Evolutionary conservation across 1,284 basidiomycete species (phyloP), one percentile per base, ranked within the genome.

Genomic region (Fomitiporia mediterranea): DNA sequence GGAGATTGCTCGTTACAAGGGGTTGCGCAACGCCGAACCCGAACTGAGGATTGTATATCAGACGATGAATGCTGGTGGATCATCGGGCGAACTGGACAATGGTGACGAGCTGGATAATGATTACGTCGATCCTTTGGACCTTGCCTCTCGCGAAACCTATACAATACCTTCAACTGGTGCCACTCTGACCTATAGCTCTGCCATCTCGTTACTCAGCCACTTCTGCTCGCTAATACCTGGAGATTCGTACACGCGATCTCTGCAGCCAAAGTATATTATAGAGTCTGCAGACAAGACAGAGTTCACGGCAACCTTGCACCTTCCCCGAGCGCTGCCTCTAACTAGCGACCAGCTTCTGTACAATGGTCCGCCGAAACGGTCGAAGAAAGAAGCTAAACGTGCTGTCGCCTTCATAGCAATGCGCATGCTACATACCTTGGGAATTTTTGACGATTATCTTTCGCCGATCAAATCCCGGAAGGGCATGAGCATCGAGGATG

Each of bases 311-410:
- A 75, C 74, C 2, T 69, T 91, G n/a, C 72, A 71, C 28, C 74
- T 92, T n/a, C 91, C 91, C 1, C 69, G 78, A 0, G 80, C 78
- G 51, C 75, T 91, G 2, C 86, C 88, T 11, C 72, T 94, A 1
- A 72, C 80, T 0, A 67, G 73, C 0, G 68, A 77, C 35, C 70
- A 81, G 51, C 76, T 86, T 3, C 67, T 72, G 4, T 84, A 80
- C 59, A 65, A 69, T 8, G 89, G 90, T 0, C 81, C 82, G 1
- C 57, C 61, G 7, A 80, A 79, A 56, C 71, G 73, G 32, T 81
- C 86, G 8, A 92, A 91, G 68, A 83, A 79, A 61, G 88, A 89
- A 65, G 90, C 91, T 1, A 90, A 84, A 65, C 82, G 89, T 15
- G 84, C 86, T 1, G 90, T 81, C 7, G 87, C 90, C 0, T 94